Percentiles rank a stretch among this genome's conserved stretches.
Conservation (phyloP, 345 rosid species). For the Citrus hindsii region DNA sequence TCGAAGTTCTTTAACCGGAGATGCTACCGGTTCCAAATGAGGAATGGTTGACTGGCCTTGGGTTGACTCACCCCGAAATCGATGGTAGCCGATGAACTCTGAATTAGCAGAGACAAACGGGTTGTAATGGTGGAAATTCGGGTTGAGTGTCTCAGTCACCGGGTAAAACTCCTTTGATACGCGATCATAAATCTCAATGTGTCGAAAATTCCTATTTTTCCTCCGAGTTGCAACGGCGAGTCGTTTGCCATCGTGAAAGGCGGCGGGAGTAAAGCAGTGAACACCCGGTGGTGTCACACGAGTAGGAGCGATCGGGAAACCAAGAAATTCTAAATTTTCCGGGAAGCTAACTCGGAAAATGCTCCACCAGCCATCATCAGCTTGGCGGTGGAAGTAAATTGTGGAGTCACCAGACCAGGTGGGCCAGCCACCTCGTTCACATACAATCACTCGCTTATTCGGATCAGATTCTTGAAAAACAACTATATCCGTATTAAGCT, state of each 20-base stretch:
- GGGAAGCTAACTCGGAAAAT: conserved; percentile 48
- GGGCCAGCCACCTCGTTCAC: conserved; percentile 83
- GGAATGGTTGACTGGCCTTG: conserved; percentile 50
- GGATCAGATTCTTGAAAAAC: conserved; percentile 53
- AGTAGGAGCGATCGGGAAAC: conserved; percentile 30
- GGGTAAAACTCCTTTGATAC: conserved; percentile 37
- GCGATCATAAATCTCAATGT: conserved; percentile 66
- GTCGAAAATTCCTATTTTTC: conserved; percentile 38
- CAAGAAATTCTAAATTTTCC: conserved; percentile 17
- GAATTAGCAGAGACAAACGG: conserved; percentile 70
- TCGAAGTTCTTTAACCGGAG: conserved; percentile 50
- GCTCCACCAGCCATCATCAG: conserved; percentile 97
- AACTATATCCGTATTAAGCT: conserved; percentile 59
- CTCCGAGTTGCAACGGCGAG: conserved; percentile 79
- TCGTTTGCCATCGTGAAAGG: conserved; percentile 51
- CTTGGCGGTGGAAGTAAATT: conserved; percentile 75
- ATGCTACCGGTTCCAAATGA: conserved; percentile 57
- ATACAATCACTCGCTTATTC: conserved; percentile 41
- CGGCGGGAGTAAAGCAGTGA: conserved; percentile 91
- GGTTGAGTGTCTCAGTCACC: conserved; percentile 56
- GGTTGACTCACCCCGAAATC: conserved; percentile 68
- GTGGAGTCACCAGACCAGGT: conserved; percentile 68
- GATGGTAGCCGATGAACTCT: conserved; percentile 60
- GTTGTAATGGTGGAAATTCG: conserved; percentile 68
- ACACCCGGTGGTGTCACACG: conserved; percentile 83